A percentile compares a stretch with the other conserved stretches of the same genome.
These are phyloP conservation scores for Globisporangium paroecandrum DNA, from an alignment of 352 stramenopile genomes.

Conservation along the genomic window DNA sequence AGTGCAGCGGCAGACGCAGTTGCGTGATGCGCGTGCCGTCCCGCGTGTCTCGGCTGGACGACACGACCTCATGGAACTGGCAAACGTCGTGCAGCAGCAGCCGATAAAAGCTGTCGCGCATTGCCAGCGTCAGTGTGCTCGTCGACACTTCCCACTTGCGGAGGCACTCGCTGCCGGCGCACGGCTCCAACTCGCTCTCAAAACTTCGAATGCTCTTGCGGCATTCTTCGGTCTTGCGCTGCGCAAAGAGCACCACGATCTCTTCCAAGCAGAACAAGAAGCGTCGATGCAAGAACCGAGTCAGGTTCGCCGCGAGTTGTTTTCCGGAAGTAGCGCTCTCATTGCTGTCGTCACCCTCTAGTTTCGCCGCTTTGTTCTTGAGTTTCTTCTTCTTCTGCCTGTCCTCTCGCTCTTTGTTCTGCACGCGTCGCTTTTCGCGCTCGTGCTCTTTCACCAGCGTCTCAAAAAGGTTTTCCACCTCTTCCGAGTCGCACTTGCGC, in stretches of 20 bases:
- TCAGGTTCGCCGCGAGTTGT: conserved; percentile 28
- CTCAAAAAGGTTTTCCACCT: conserved; percentile 52
- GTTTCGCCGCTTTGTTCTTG: conserved; percentile 20
- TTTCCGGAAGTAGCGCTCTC: background rate
- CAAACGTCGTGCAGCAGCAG: conserved; percentile 71
- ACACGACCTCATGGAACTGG: conserved; percentile 63
- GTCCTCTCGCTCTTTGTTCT: conserved; percentile 11
- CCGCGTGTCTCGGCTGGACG: conserved; percentile 58
- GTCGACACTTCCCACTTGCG: conserved; percentile 71
- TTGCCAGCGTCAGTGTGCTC: conserved; percentile 59
- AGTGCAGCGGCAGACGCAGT: conserved; percentile 60
- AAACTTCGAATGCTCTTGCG: conserved; percentile 41
- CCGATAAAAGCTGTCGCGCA: conserved; percentile 71
- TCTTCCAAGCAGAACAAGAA: conserved; percentile 81
- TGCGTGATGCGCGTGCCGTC: conserved; percentile 73
- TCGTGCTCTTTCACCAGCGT: conserved; percentile 35
- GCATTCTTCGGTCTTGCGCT: conserved; percentile 63
- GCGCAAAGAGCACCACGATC: conserved; percentile 70
- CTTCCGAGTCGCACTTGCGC: conserved; percentile 53
- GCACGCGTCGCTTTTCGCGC: conserved; percentile 16
- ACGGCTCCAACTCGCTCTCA: conserved; percentile 55
- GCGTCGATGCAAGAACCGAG: conserved; percentile 64
- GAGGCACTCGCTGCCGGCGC: conserved; percentile 32
- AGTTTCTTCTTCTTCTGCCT: conserved; percentile 22
- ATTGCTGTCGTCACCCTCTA: conserved; percentile 5